Evolutionary conservation across 768 basidiomycete species (phyloP).

Genomic region (Mycena filopes): DNA sequence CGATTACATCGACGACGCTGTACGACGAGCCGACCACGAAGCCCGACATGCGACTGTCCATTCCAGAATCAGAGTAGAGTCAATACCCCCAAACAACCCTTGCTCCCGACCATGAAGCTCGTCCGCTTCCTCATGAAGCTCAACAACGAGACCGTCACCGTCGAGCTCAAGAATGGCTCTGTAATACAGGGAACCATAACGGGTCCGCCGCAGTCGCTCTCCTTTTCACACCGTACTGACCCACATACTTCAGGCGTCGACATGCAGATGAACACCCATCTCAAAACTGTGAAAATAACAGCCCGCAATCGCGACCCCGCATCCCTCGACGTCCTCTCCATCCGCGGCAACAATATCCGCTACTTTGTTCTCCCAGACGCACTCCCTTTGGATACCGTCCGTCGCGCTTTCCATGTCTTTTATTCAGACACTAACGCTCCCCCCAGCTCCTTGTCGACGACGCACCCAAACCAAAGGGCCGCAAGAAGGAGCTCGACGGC

Average conservation of each 20-base stretch:
- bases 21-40: constrained; percentile 69
- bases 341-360: constrained; percentile 96
- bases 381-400: constrained; percentile 86
- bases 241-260: constrained; percentile 79
- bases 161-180: constrained; percentile 98
- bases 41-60: constrained; percentile 45
- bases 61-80: constrained; percentile 25
- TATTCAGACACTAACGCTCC: background rate
- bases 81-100: constrained; percentile 1
- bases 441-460: constrained; percentile 87
- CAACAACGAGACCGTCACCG: constrained; percentile 98
- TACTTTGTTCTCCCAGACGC: constrained; percentile 99
- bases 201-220: constrained; percentile 60
- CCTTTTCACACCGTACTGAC: constrained; percentile 1
- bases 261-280: constrained; percentile 99
- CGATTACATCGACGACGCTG: constrained; percentile 84
- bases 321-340: constrained; percentile 89
- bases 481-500: constrained; percentile 82
- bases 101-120: constrained; percentile 30
- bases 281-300: constrained; percentile 99
- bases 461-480: constrained; percentile 93
- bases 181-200: constrained; percentile 97
- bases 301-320: constrained; percentile 88
- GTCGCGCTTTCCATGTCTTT: background rate
- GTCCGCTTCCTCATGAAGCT: constrained; percentile 93